Evolutionary conservation across 345 rosid species (phyloP).

Genomic region (Ricinus communis): DNA sequence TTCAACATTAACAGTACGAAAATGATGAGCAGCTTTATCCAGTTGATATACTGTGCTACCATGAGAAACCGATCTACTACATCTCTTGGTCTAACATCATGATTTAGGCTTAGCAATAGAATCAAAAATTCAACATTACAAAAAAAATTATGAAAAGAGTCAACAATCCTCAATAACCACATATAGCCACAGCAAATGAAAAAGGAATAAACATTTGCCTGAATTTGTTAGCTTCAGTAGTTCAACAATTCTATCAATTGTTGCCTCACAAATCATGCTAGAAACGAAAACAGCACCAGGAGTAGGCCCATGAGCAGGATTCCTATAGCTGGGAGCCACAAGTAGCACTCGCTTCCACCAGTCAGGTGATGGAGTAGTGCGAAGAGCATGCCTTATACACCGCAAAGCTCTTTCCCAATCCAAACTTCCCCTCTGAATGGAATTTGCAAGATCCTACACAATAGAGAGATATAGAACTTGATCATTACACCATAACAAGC

Average conservation of each 20-base stretch:
- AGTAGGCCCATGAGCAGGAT: conserved; percentile 64
- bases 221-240: conserved; percentile 88
- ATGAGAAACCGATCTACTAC: conserved; percentile 4
- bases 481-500: neutral
- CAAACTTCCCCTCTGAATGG: conserved; percentile 88
- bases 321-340: conserved; percentile 79
- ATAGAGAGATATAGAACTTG: conserved; percentile 9
- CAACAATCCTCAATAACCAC: neutral
- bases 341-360: conserved; percentile 99
- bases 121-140: neutral
- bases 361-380: conserved; percentile 96
- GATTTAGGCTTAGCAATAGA: neutral
- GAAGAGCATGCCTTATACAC: conserved; percentile 91
- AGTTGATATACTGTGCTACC: conserved; percentile 6
- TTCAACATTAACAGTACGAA: neutral
- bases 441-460: conserved; percentile 81
- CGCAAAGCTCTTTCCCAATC: conserved; percentile 99
- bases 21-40: neutral
- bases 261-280: conserved; percentile 95
- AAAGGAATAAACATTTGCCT: conserved; percentile 49
- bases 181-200: neutral
- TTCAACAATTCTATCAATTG: conserved; percentile 86
- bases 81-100: neutral
- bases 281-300: conserved; percentile 95
- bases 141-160: neutral